phyloP scores from a whole-genome alignment of 1,284 basidiomycete genomes.

The Mycena sp. region DNA sequence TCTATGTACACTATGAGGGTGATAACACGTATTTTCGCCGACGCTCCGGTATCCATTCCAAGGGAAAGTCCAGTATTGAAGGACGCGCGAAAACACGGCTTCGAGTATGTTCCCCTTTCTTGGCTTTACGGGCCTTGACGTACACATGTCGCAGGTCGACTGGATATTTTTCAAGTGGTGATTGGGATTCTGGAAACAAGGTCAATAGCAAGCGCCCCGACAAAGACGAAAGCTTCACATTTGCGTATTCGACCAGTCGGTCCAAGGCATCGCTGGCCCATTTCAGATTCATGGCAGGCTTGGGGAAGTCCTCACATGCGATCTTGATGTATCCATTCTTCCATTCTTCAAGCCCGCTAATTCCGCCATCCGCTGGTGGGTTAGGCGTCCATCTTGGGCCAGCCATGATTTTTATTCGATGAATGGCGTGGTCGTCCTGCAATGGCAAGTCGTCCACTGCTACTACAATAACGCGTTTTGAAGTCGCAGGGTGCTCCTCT shows the following conservation, averaged over 20 bases:
- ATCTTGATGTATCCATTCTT: conserved; percentile 87
- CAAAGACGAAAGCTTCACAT: conserved; percentile 58
- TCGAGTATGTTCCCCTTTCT: conserved; percentile 72
- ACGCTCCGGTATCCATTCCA: conserved; percentile 75
- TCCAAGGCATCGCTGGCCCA: conserved; percentile 86
- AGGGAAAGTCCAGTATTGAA: conserved; percentile 80
- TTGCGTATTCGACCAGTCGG: conserved; percentile 75
- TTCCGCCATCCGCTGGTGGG: conserved; percentile 74
- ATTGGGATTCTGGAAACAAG: conserved; percentile 51
- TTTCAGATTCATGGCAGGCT: conserved; percentile 84
- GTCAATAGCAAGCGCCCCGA: conserved; percentile 17
- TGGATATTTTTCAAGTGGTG: conserved; percentile 73
- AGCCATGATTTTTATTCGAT: conserved; percentile 85
- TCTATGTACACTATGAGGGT: conserved; percentile 1
- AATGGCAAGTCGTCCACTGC: conserved; percentile 80
- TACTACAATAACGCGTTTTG: conserved; percentile 78
- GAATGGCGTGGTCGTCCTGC: conserved; percentile 65
- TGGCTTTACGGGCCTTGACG: conserved; percentile 73
- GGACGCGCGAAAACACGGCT: conserved; percentile 66
- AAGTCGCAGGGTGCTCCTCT: conserved; percentile 73
- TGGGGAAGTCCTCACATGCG: conserved; percentile 83
- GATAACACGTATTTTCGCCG: conserved; percentile 25
- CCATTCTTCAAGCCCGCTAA: conserved; percentile 53
- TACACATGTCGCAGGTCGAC: conserved; percentile 83
- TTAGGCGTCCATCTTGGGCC: conserved; percentile 84